These are phyloP conservation scores for Xylariaceae sp. DNA, from an alignment of 2,329 filamentous ascomycete species.

Conservation along the genomic window DNA sequence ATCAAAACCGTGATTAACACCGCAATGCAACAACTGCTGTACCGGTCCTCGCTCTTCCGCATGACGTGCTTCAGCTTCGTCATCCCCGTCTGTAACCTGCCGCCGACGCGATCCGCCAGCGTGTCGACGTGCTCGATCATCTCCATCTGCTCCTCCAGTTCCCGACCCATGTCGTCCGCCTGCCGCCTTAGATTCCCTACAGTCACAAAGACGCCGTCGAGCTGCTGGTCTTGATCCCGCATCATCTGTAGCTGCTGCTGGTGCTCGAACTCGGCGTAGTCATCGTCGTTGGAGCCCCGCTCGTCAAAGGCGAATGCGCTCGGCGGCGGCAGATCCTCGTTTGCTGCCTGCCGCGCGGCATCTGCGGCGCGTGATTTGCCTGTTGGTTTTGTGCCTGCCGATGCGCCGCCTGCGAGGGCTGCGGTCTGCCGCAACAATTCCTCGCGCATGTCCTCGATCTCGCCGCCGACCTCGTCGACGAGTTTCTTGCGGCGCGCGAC, in stretches of 20 bases:
- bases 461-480: constrained; percentile 82
- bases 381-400: constrained; percentile 8
- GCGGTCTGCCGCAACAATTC: constrained; percentile 65
- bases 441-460: constrained; percentile 84
- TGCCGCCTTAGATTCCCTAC: constrained; percentile 87
- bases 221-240: constrained; percentile 87
- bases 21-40: constrained; percentile 86
- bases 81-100: constrained; percentile 79
- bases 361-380: constrained; percentile 11
- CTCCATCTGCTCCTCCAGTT: constrained; percentile 90
- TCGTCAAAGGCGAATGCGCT: constrained; percentile 56
- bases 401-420: constrained; percentile 30
- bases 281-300: constrained; percentile 45
- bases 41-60: constrained; percentile 80
- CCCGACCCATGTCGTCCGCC: constrained; percentile 92
- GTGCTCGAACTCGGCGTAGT: constrained; percentile 81
- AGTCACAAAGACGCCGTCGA: constrained; percentile 89
- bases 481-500: constrained; percentile 75
- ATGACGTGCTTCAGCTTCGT: constrained; percentile 83
- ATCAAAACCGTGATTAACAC: constrained; percentile 86
- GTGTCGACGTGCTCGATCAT: constrained; percentile 83
- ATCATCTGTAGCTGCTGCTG: constrained; percentile 88
- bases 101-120: constrained; percentile 81
- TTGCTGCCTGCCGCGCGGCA: constrained; percentile 32
- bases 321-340: constrained; percentile 50